phyloP scores from a whole-genome alignment of 2,329 filamentous ascomycete species.

The Aspergillus proliferans region DNA sequence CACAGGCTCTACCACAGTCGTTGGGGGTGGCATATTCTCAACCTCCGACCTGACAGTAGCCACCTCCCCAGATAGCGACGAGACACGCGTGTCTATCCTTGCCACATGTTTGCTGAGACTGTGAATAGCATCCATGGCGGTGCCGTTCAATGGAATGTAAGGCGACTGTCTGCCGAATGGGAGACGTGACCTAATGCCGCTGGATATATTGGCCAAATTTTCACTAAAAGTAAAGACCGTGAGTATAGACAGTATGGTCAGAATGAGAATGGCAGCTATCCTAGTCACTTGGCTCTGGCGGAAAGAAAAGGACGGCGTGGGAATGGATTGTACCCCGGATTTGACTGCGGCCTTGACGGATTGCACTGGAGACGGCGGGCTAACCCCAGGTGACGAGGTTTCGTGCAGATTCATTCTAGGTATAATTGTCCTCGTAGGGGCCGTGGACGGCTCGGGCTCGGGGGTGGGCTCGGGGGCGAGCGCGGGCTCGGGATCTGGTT shows the following conservation, averaged over 20 bases:
- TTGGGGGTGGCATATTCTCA: slow-evolving; percentile 15
- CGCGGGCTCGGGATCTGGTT: slow-evolving; percentile 1
- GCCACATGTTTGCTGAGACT: slow-evolving; percentile 21
- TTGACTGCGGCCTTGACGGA: neutral
- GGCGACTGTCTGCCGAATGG: slow-evolving; percentile 3
- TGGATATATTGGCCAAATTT: slow-evolving; percentile 8
- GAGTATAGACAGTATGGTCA: slow-evolving; percentile 9
- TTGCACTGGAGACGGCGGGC: neutral
- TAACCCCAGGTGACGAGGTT: slow-evolving; percentile 1
- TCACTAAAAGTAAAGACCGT: slow-evolving; percentile 9
- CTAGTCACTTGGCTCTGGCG: neutral
- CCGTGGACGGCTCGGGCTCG: slow-evolving; percentile 7
- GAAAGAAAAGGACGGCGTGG: neutral
- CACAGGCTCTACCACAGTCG: slow-evolving; percentile 12
- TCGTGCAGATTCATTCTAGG: slow-evolving; percentile 9
- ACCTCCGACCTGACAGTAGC: slow-evolving; percentile 19
- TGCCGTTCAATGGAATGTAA: slow-evolving; percentile 17
- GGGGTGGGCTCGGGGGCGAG: neutral
- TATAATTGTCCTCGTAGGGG: slow-evolving; percentile 21
- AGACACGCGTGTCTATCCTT: slow-evolving; percentile 24
- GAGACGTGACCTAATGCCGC: slow-evolving; percentile 11
- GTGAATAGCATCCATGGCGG: slow-evolving; percentile 18
- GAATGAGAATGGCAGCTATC: slow-evolving; percentile 5
- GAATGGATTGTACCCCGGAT: neutral
- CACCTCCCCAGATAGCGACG: slow-evolving; percentile 26